Percentiles rank a stretch among this genome's conserved stretches.
phyloP scores from a whole-genome alignment of 192 early-diverging fungal genomes.

The Coemansia sp. region DNA sequence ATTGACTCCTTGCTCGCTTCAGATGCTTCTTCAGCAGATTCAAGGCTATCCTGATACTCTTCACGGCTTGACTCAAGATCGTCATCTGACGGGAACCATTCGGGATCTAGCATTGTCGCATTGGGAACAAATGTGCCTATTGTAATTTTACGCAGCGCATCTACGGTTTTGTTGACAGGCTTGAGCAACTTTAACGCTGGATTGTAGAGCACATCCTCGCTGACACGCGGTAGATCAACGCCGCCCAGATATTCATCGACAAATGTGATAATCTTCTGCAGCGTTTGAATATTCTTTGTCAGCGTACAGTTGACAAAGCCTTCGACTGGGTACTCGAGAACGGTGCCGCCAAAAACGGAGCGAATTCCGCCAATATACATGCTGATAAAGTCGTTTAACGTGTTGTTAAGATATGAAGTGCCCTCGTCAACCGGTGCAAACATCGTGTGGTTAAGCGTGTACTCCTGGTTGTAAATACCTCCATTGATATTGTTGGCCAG shows the following conservation, averaged over 20 bases:
- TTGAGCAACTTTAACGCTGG: slow-evolving; percentile 14
- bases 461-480: slow-evolving; percentile 17
- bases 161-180: slow-evolving; percentile 36
- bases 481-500: slow-evolving; percentile 36
- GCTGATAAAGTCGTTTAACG: slow-evolving; percentile 37
- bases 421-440: slow-evolving; percentile 44
- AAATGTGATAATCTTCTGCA: slow-evolving; percentile 39
- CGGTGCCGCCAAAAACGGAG: slow-evolving; percentile 34
- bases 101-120: slow-evolving; percentile 24
- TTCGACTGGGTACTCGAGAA: slow-evolving; percentile 32
- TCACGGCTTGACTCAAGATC: slow-evolving; percentile 1
- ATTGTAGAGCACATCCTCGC: slow-evolving; percentile 17
- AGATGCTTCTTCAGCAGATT: not conserved
- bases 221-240: slow-evolving; percentile 31
- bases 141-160: slow-evolving; percentile 14
- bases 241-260: slow-evolving; percentile 33
- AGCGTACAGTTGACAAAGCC: slow-evolving; percentile 52
- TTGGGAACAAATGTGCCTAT: slow-evolving; percentile 43
- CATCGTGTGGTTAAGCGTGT: slow-evolving; percentile 22
- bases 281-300: slow-evolving; percentile 37
- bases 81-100: slow-evolving; percentile 16
- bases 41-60: not conserved
- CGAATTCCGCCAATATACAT: slow-evolving; percentile 35
- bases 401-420: slow-evolving; percentile 28
- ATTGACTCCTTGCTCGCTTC: no score